phyloP scores from a whole-genome alignment of 2,329 filamentous ascomycete genomes.

The Neonectria magnoliae region DNA sequence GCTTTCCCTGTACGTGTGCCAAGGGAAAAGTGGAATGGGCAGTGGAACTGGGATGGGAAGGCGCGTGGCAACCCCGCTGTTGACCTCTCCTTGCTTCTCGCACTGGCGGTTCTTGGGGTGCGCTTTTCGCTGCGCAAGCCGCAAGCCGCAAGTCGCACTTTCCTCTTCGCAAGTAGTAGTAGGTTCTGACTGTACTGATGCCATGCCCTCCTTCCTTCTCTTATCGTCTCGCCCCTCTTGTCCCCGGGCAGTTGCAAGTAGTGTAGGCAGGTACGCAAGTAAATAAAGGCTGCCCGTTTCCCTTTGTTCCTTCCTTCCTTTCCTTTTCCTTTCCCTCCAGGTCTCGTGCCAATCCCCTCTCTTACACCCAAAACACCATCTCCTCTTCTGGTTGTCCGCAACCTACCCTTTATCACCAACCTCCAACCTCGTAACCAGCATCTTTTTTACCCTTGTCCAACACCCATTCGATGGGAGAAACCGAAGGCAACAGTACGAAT shows the following conservation, averaged over 20 bases:
- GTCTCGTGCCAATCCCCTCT: constrained; percentile 34
- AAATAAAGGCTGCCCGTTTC: constrained; percentile 36
- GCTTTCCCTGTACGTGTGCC: constrained; percentile 11
- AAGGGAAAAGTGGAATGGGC: constrained; percentile 16
- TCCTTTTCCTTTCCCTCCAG: constrained; percentile 24
- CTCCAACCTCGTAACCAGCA: constrained; percentile 17
- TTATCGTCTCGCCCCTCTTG: constrained; percentile 17
- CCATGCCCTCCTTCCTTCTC: constrained; percentile 2
- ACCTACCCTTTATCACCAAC: neutral
- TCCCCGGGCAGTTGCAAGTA: constrained; percentile 17
- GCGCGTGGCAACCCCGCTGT: constrained; percentile 23
- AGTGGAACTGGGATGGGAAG: constrained; percentile 21
- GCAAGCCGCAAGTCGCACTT: constrained; percentile 5
- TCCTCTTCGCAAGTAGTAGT: neutral
- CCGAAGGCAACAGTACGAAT: constrained; percentile 51
- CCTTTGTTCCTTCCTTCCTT: constrained; percentile 22
- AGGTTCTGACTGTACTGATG: constrained; percentile 14
- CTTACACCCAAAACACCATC: constrained; percentile 24
- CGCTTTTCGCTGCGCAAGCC: neutral
- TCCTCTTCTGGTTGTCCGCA: constrained; percentile 28
- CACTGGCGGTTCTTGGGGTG: neutral
- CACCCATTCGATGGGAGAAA: constrained; percentile 56
- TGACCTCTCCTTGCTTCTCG: neutral
- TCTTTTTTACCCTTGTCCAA: constrained; percentile 38
- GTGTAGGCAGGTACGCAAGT: constrained; percentile 8